Evolutionary conservation across 257 asterid species (phyloP).

Genomic region (Cinchona pubescens): DNA sequence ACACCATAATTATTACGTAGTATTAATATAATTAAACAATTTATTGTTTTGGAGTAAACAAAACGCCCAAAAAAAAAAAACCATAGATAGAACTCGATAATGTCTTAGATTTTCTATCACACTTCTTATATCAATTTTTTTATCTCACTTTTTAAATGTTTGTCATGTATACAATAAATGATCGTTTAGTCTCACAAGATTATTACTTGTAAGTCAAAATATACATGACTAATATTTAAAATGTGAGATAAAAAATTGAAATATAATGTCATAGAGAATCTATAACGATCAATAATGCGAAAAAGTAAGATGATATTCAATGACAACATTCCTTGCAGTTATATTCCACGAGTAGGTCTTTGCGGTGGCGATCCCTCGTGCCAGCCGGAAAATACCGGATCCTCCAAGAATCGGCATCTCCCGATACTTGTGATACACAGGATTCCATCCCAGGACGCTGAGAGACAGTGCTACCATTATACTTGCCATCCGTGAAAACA

Average conservation of each 20-base stretch:
- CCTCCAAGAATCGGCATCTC: slow-evolving; percentile 44
- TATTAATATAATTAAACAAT: too few species aligned
- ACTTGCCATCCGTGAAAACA: slow-evolving; percentile 29
- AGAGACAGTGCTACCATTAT: slow-evolving; percentile 35
- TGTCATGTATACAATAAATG: too few species aligned
- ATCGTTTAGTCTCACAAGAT: too few species aligned
- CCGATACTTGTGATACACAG: slow-evolving; percentile 23
- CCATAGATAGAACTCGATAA: neutral
- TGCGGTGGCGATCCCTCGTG: slow-evolving; percentile 34
- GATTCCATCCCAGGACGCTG: slow-evolving; percentile 32
- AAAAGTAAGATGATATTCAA: slow-evolving; percentile 19
- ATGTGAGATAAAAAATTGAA: too few species aligned
- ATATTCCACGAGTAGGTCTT: slow-evolving; percentile 24
- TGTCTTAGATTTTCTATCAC: too few species aligned
- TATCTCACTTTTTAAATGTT: too few species aligned
- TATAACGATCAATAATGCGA: slow-evolving; percentile 19
- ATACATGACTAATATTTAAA: too few species aligned
- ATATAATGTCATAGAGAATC: too few species aligned
- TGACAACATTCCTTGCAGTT: slow-evolving; percentile 2
- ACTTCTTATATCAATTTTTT: too few species aligned
- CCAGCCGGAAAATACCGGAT: slow-evolving; percentile 38
- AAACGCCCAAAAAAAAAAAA: neutral
- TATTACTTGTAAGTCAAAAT: too few species aligned
- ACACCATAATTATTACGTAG: neutral
- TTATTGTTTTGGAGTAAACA: too few species aligned